phyloP scores from a whole-genome alignment of 192 early-diverging fungal species.

The Chytriomyces confervae region DNA sequence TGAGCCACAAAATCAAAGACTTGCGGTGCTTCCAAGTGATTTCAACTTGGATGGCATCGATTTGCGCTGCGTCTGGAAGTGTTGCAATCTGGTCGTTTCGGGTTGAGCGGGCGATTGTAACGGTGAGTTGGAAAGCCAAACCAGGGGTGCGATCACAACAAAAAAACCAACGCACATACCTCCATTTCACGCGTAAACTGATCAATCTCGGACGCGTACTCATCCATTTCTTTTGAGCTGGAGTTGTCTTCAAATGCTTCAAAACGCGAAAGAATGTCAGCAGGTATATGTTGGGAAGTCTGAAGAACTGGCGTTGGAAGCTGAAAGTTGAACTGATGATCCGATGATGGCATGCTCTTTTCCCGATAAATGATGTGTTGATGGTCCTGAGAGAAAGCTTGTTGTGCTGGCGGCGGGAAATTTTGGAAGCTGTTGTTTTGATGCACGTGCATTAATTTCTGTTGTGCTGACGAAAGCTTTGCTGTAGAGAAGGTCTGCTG shows the following conservation, averaged over 20 bases:
- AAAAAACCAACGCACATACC: neutral
- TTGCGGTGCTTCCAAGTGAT: conserved; percentile 57
- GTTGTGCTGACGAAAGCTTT: neutral
- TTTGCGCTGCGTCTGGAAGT: neutral
- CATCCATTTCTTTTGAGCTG: conserved; percentile 7
- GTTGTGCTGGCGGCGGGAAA: neutral
- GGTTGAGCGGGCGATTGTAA: neutral
- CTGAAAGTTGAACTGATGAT: conserved; percentile 1
- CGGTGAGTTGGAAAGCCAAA: neutral
- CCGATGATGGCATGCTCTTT: neutral
- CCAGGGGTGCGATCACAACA: neutral
- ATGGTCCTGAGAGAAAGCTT: neutral
- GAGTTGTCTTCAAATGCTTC: conserved; percentile 23
- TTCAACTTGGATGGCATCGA: conserved; percentile 50
- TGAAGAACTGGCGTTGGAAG: conserved; percentile 4
- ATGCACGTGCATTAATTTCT: neutral
- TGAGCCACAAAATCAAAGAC: conserved; percentile 59
- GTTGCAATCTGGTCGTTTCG: neutral
- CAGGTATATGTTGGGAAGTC: neutral
- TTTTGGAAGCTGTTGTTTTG: neutral
- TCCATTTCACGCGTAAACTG: conserved; percentile 27
- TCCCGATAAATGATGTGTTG: neutral
- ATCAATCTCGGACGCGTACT: conserved; percentile 22
- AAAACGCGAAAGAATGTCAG: conserved; percentile 18
- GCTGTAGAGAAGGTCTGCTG: neutral